A percentile compares a stretch with the other conserved stretches of the same genome.
phyloP scores from a whole-genome alignment of 495 filamentous ascomycete genomes.

The Penicillium odoratum region DNA sequence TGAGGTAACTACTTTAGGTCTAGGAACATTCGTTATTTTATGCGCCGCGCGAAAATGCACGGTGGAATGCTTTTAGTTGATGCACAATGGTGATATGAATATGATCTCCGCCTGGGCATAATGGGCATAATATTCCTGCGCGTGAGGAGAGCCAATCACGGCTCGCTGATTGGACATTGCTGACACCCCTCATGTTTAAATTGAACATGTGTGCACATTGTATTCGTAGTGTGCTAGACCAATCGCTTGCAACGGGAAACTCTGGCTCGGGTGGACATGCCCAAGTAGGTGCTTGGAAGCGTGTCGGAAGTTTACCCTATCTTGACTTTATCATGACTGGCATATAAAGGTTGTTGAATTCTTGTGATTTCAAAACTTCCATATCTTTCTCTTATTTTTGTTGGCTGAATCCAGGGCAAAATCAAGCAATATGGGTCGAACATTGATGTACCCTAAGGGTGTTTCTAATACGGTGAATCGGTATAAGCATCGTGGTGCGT shows the following conservation, averaged over 20 bases:
- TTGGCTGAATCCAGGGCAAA: background rate
- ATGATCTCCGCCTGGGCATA: too few relatives aligned
- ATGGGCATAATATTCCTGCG: background rate
- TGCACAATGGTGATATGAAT: too few relatives aligned
- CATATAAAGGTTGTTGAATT: background rate
- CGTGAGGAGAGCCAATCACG: background rate
- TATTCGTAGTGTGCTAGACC: background rate
- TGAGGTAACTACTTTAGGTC: too few relatives aligned
- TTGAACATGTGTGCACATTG: background rate
- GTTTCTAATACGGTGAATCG: slow-evolving; percentile 71
- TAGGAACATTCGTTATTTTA: too few relatives aligned
- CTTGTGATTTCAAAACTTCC: too few relatives aligned
- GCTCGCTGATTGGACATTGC: background rate
- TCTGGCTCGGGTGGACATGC: slow-evolving; percentile 1
- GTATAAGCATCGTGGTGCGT: slow-evolving; percentile 63
- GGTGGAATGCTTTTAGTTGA: too few relatives aligned
- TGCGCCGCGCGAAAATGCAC: too few relatives aligned
- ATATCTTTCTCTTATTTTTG: background rate
- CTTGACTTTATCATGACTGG: background rate
- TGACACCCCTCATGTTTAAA: background rate
- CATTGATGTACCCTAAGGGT: slow-evolving; percentile 67
- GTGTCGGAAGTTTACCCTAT: slow-evolving; percentile 4
- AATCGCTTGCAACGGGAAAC: background rate
- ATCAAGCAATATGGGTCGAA: slow-evolving; percentile 41
- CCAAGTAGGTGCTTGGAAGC: background rate